phyloP scores from a whole-genome alignment of 805 yeast genomes.

The Candida schatavii region DNA sequence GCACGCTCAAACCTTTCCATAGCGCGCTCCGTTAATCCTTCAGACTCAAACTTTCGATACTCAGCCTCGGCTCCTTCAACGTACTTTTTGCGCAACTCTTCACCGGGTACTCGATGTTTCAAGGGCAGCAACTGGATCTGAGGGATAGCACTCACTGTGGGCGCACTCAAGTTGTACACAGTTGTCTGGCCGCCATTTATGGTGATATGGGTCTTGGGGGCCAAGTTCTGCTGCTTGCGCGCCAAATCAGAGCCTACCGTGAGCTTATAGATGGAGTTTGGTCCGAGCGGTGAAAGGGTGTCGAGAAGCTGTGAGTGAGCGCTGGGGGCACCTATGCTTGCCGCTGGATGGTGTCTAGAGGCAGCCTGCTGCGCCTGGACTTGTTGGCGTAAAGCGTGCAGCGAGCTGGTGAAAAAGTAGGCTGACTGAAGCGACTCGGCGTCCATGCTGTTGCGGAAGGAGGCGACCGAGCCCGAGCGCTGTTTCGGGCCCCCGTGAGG shows the following conservation, averaged over 20 bases:
- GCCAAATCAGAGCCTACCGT: constrained; percentile 59
- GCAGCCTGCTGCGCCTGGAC: not conserved
- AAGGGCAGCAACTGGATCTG: constrained; percentile 56
- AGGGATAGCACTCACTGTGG: constrained; percentile 83
- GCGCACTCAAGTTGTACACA: constrained; percentile 49
- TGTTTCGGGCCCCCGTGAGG: constrained; percentile 3
- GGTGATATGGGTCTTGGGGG: constrained; percentile 31
- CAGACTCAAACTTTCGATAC: constrained; percentile 34
- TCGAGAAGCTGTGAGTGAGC: constrained; percentile 4
- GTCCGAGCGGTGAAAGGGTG: constrained; percentile 56
- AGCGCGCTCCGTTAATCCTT: constrained; percentile 39
- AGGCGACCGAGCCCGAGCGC: constrained; percentile 12
- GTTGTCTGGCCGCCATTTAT: constrained; percentile 45
- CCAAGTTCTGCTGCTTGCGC: constrained; percentile 30
- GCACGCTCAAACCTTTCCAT: constrained; percentile 24
- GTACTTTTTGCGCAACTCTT: constrained; percentile 18
- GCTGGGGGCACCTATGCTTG: not conserved
- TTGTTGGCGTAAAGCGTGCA: not conserved
- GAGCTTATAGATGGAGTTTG: constrained; percentile 75
- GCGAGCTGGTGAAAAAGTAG: constrained; percentile 11
- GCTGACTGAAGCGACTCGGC: constrained; percentile 30
- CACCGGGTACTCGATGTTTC: constrained; percentile 19
- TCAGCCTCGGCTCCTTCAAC: constrained; percentile 21
- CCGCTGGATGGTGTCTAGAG: not conserved
- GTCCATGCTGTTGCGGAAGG: constrained; percentile 29